A percentile compares a stretch with the other conserved stretches of the same genome.
These are phyloP conservation scores for Esteya vermicola DNA, from an alignment of 2,329 filamentous ascomycete genomes.

Conservation along the genomic window DNA sequence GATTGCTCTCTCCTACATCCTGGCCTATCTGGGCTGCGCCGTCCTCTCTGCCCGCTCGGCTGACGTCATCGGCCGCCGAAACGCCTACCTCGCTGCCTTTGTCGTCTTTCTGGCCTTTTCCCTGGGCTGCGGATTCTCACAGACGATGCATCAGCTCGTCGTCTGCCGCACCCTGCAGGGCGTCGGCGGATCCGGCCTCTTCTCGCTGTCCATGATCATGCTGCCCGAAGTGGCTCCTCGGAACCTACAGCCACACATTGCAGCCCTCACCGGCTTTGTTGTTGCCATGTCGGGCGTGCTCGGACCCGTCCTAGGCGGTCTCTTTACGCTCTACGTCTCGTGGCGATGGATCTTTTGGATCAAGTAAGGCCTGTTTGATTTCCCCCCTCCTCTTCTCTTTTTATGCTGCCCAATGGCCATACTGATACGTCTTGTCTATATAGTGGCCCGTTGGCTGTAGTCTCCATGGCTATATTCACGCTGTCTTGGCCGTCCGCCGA, in stretches of 20 bases:
- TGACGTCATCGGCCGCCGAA: conserved; percentile 38
- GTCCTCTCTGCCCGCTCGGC: conserved; percentile 39
- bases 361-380: conserved; percentile 25
- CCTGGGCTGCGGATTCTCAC: conserved; percentile 35
- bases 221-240: conserved; percentile 33
- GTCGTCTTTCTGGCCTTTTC: conserved; percentile 42
- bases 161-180: conserved; percentile 34
- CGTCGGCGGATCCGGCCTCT: conserved; percentile 37
- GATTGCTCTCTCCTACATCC: conserved; percentile 40
- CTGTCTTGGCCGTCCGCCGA: conserved; percentile 33
- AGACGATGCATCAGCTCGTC: conserved; percentile 30
- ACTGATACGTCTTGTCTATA: no score
- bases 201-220: conserved; percentile 41
- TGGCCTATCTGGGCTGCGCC: conserved; percentile 42
- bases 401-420: neutral
- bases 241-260: conserved; percentile 26
- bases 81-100: conserved; percentile 35
- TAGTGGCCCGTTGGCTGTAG: conserved; percentile 34
- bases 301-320: conserved; percentile 35
- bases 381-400: neutral
- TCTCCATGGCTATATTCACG: conserved; percentile 31
- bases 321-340: conserved; percentile 31
- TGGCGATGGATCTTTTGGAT: conserved; percentile 48
- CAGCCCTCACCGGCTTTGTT: conserved; percentile 31
- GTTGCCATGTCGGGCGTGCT: conserved; percentile 33